Evolutionary conservation across 129 eudicot genomes (phyloP), one percentile per base, ranked within the genome.

Genomic region (Heracleum sosnowskyi): DNA sequence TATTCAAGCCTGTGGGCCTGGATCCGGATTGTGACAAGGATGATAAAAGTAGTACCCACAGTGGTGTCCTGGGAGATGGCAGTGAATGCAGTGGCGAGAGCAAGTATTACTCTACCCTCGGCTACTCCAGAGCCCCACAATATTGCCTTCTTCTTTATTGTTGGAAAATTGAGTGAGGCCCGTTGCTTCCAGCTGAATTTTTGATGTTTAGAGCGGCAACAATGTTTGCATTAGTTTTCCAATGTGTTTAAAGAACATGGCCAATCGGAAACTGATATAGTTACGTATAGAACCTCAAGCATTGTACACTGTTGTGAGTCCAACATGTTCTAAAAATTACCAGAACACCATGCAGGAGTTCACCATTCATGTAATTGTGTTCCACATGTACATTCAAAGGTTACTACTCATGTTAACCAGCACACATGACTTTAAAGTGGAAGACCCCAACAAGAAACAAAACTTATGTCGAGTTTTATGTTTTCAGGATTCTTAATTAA

Each of bases 101-200:
- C 84, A 77, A 77, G 80, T 84, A 89, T 80, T 86, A 83, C 62
- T 91, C 96, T 1, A 78, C 90, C 3, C 33, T 53, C 7, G 86
- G 90, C 80, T 81, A 90, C 73, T 74, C 89, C 4, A 88, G 80
- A 82, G 49, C 85, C 29, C 64, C 89, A 46, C 83, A 87, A 9
- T 91, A 86, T 77, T 81, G 93, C 69, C 87, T 93, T 37, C 90
- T 93, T 82, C 85, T 93, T 40, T 91, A 89, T 79, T 92, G 93
- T 24, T 93, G 97, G 97, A 93, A 93, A 82, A 79, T 89, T 44
- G 98, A 93, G 79, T 93, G 80, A 84, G 79, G 12, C 53, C 16
- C 16, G 4, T n/a, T 60, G 68, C 31, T 26, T 60, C 33, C 16
- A 26, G 68, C 68, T 3, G 16, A n/a, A 60, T 60, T 26, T 26